phyloP scores from a whole-genome alignment of 306 rosid genomes.

The Potentilla sterilis region DNA sequence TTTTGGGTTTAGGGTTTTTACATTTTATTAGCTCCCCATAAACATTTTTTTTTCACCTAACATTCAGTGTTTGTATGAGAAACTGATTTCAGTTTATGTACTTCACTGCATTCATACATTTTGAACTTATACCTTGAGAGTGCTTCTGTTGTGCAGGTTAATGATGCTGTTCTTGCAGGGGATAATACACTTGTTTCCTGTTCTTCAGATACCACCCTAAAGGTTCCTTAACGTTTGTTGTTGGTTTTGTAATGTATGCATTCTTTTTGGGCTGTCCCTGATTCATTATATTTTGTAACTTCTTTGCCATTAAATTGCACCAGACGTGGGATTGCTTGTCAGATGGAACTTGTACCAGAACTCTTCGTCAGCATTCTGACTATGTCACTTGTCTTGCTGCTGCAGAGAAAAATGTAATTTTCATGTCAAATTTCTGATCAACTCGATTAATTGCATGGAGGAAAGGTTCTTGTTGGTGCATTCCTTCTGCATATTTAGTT shows the following conservation, averaged over 20 bases:
- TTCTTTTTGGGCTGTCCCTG: slow-evolving; percentile 12
- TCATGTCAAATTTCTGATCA: slow-evolving; percentile 35
- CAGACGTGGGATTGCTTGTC: slow-evolving; percentile 90
- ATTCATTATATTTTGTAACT: slow-evolving; percentile 3
- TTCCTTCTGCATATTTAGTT: slow-evolving; percentile 8
- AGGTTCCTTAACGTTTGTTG: slow-evolving; percentile 50
- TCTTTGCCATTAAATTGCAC: slow-evolving; percentile 10
- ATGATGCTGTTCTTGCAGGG: slow-evolving; percentile 89
- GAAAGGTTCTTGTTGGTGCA: slow-evolving; percentile 24
- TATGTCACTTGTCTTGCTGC: slow-evolving; percentile 95
- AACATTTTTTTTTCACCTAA: not conserved
- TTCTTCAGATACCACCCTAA: slow-evolving; percentile 92
- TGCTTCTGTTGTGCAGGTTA: slow-evolving; percentile 65
- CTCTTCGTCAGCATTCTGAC: slow-evolving; percentile 91
- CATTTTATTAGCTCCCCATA: not conserved
- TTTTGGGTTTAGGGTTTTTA: no score
- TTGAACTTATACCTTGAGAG: slow-evolving; percentile 17
- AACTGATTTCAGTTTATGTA: slow-evolving; percentile 1
- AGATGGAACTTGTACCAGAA: slow-evolving; percentile 66
- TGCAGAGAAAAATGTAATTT: slow-evolving; percentile 87
- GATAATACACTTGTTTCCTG: slow-evolving; percentile 89
- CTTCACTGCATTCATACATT: slow-evolving; percentile 11
- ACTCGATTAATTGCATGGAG: slow-evolving; percentile 30
- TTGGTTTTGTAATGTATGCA: slow-evolving; percentile 12
- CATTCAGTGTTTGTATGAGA: not conserved